Evolutionary conservation across 2,329 filamentous ascomycete genomes (phyloP).

Genomic region (Calonectria fujianensis): DNA sequence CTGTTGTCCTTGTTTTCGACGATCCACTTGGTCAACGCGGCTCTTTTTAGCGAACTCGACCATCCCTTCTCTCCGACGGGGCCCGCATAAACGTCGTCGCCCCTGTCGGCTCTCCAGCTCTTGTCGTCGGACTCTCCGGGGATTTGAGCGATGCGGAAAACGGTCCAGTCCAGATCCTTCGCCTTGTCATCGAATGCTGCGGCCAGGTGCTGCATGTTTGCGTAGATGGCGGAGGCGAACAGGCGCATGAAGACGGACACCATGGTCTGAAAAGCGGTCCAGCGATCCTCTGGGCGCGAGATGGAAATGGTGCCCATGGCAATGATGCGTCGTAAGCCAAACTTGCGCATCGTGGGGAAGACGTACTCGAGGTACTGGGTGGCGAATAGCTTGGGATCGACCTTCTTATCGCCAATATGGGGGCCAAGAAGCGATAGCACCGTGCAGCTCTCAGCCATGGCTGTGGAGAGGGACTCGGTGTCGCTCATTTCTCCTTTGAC

Average conservation of each 20-base stretch:
- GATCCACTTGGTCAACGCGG: slow-evolving; percentile 55
- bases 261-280: slow-evolving; percentile 40
- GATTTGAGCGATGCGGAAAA: slow-evolving; percentile 54
- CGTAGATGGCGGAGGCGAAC: slow-evolving; percentile 42
- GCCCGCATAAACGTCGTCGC: slow-evolving; percentile 49
- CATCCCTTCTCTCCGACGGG: slow-evolving; percentile 47
- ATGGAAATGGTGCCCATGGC: slow-evolving; percentile 59
- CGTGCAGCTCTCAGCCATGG: slow-evolving; percentile 24
- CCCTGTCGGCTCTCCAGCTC: slow-evolving; percentile 55
- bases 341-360: slow-evolving; percentile 40
- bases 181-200: slow-evolving; percentile 49
- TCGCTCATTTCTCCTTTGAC: slow-evolving; percentile 53
- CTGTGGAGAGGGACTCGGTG: slow-evolving; percentile 12
- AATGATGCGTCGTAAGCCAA: slow-evolving; percentile 54
- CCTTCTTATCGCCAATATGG: neutral
- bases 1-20: slow-evolving; percentile 46
- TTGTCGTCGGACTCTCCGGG: slow-evolving; percentile 52
- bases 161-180: slow-evolving; percentile 55
- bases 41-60: slow-evolving; percentile 44
- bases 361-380: slow-evolving; percentile 32
- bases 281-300: slow-evolving; percentile 51
- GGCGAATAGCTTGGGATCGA: neutral
- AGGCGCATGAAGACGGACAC: slow-evolving; percentile 40
- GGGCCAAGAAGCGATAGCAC: slow-evolving; percentile 46
- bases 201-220: slow-evolving; percentile 46